Evolutionary conservation across 371 early-diverging fungal genomes (phyloP).

Genomic region (Apophysomyces variabilis): DNA sequence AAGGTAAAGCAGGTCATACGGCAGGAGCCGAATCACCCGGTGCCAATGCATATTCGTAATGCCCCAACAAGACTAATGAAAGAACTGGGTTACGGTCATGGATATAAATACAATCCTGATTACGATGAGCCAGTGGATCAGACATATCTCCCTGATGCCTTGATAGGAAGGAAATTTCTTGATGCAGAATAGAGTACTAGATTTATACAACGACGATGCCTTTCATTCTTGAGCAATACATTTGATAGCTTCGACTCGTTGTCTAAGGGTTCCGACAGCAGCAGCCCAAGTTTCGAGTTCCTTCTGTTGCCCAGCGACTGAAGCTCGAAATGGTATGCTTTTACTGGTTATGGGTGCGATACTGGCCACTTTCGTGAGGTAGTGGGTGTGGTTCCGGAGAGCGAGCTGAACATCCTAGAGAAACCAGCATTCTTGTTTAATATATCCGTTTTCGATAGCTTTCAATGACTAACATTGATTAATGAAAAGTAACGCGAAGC

Average conservation of each 20-base stretch:
- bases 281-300: conserved; percentile 51
- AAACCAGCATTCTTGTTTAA: not conserved
- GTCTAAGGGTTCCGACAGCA: conserved; percentile 38
- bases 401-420: conserved; percentile 49
- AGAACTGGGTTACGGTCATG: conserved; percentile 76
- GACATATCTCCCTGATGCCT: conserved; percentile 73
- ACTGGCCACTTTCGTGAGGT: conserved; percentile 39
- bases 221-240: conserved; percentile 22
- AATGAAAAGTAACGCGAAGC: conserved; percentile 46
- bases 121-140: conserved; percentile 77
- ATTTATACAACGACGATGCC: not conserved
- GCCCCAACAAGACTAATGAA: conserved; percentile 82
- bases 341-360: conserved; percentile 41
- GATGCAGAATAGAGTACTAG: conserved; percentile 25
- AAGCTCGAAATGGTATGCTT: conserved; percentile 48
- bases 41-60: conserved; percentile 86
- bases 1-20: conserved; percentile 64
- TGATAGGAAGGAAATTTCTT: conserved; percentile 61
- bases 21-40: conserved; percentile 70
- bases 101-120: conserved; percentile 87
- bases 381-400: conserved; percentile 43
- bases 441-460: no score
- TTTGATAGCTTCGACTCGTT: conserved; percentile 40
- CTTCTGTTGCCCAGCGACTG: conserved; percentile 40
- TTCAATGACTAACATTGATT: conserved; percentile 36